phyloP scores from a whole-genome alignment of 1,139 yeast species.

The Pichia inconspicua region DNA sequence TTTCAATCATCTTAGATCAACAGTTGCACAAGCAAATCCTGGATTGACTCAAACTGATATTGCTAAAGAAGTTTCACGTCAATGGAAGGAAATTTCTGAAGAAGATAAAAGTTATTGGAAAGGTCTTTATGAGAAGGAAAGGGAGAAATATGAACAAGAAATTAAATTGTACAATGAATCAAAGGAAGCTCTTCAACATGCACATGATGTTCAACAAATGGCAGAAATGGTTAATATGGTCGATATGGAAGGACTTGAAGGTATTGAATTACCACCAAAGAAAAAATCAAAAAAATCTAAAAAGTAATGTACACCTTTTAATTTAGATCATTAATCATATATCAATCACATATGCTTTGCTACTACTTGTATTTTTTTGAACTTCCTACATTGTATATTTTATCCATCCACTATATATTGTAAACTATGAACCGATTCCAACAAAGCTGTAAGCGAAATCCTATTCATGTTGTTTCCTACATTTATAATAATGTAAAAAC shows the following conservation, averaged over 20 bases:
- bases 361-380: neutral
- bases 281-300: conserved; percentile 29
- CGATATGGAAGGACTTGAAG: conserved; percentile 12
- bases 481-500: neutral
- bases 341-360: neutral
- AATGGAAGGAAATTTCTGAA: conserved; percentile 66
- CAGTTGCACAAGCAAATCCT: conserved; percentile 49
- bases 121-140: conserved; percentile 58
- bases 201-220: neutral
- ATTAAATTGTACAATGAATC: conserved; percentile 56
- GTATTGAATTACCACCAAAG: conserved; percentile 23
- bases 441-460: too few species aligned
- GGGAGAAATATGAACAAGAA: conserved; percentile 53
- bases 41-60: conserved; percentile 64
- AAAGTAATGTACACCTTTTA: conserved; percentile 23
- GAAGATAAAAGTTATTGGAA: conserved; percentile 72
- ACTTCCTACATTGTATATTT: neutral
- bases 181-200: conserved; percentile 28
- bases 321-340: neutral
- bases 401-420: neutral
- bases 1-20: conserved; percentile 56
- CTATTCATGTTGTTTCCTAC: neutral
- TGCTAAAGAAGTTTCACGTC: conserved; percentile 67
- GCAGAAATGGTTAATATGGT: neutral
- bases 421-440: neutral